Percentiles rank a stretch among this genome's conserved stretches.
These are phyloP conservation scores for Lophium mytilinum DNA, from an alignment of 495 filamentous ascomycete species.

Conservation along the genomic window DNA sequence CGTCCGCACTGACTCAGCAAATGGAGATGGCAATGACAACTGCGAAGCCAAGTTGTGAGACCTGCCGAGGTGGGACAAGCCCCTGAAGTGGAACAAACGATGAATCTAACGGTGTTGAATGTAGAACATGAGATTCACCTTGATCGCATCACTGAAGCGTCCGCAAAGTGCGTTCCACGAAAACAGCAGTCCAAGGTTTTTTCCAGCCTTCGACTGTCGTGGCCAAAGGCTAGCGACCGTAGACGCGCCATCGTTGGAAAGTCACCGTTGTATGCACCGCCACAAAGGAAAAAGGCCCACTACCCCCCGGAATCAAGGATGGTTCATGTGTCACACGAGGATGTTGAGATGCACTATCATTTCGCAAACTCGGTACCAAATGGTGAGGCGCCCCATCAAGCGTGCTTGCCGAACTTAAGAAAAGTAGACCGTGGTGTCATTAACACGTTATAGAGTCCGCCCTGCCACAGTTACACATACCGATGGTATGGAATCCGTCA, in stretches of 20 bases:
- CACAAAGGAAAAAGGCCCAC: not conserved
- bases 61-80: constrained; percentile 21
- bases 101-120: not conserved
- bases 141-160: constrained; percentile 18
- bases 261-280: constrained; percentile 14
- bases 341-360: no score
- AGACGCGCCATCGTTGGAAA: constrained; percentile 25
- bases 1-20: not conserved
- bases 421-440: no score
- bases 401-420: no score
- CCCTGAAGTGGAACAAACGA: constrained; percentile 3
- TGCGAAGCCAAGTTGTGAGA: constrained; percentile 18
- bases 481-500: no score
- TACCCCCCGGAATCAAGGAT: not conserved
- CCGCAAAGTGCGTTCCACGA: constrained; percentile 18
- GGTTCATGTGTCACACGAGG: no score
- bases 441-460: no score
- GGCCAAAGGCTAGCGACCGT: constrained; percentile 26
- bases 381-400: no score
- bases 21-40: not conserved
- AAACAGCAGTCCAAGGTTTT: constrained; percentile 24
- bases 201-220: constrained; percentile 28
- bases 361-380: no score
- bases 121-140: constrained; percentile 25
- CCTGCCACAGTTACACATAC: no score